phyloP scores from a whole-genome alignment of 805 yeast genomes.

The Yamadazyma takamatsuzukensis region DNA sequence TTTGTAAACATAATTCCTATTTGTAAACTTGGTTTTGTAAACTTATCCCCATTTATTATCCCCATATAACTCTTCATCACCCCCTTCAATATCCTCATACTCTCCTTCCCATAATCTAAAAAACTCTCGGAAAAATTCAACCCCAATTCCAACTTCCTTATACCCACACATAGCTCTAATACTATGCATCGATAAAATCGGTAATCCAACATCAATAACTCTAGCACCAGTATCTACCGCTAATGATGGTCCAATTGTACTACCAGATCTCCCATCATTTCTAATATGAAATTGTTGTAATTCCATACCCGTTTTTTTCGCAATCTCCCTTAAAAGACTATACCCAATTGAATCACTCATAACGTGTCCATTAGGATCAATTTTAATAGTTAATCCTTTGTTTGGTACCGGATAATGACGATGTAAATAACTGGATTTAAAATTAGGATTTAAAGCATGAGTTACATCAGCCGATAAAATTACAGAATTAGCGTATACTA shows the following conservation, averaged over 20 bases:
- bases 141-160: conserved; percentile 37
- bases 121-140: conserved; percentile 28
- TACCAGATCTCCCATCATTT: conserved; percentile 39
- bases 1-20: no score
- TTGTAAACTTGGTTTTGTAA: no score
- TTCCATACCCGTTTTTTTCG: conserved; percentile 18
- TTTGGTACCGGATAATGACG: conserved; percentile 37
- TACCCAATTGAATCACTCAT: conserved; percentile 33
- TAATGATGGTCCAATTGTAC: conserved; percentile 42
- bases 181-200: conserved; percentile 42
- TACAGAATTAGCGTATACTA: conserved; percentile 28
- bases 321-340: conserved; percentile 22
- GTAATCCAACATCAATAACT: conserved; percentile 39
- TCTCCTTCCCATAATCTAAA: no score
- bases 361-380: conserved; percentile 36
- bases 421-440: conserved; percentile 26
- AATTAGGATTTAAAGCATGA: conserved; percentile 42
- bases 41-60: no score
- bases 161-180: conserved; percentile 36
- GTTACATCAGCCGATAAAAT: conserved; percentile 42
- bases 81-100: no score
- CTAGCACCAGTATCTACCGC: conserved; percentile 33
- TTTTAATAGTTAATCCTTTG: conserved; percentile 33
- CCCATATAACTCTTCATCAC: no score
- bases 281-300: conserved; percentile 39